Percentiles rank a stretch among this genome's conserved stretches.
Evolutionary conservation across 495 filamentous ascomycete genomes (phyloP).

Genomic region (Stereocaulon alpinum): DNA sequence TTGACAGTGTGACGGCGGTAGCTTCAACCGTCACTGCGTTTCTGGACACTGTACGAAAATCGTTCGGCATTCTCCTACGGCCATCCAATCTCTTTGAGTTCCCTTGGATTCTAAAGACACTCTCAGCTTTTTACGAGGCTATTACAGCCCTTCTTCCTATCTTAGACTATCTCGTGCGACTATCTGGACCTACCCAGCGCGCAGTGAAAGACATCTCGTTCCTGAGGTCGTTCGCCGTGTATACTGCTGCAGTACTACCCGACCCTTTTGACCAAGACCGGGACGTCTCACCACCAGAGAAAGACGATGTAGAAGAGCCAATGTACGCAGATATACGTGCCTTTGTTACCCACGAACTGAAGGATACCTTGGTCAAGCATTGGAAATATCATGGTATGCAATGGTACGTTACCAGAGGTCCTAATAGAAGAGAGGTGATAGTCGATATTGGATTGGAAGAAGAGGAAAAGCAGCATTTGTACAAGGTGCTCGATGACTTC

Average conservation of each 20-base stretch:
- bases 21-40: constrained; percentile 34
- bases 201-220: constrained; percentile 26
- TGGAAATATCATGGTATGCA: constrained; percentile 28
- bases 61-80: constrained; percentile 28
- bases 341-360: constrained; percentile 27
- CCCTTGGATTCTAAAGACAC: constrained; percentile 31
- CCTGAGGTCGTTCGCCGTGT: constrained; percentile 29
- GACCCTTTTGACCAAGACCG: not conserved
- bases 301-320: not conserved
- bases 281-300: not conserved
- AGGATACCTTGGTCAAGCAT: constrained; percentile 22
- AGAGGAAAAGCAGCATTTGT: constrained; percentile 25
- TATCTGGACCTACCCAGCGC: constrained; percentile 19
- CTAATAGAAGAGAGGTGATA: constrained; percentile 27
- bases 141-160: constrained; percentile 38
- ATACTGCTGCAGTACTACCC: constrained; percentile 22
- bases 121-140: constrained; percentile 36
- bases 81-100: constrained; percentile 30
- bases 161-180: constrained; percentile 43
- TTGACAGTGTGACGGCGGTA: constrained; percentile 34
- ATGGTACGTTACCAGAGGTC: constrained; percentile 29
- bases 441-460: constrained; percentile 26
- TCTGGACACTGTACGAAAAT: constrained; percentile 33
- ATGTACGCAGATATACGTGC: constrained; percentile 17
- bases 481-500: constrained; percentile 20